Evolutionary conservation across 495 filamentous ascomycete species (phyloP).

Genomic region (Cudoniella acicularis): DNA sequence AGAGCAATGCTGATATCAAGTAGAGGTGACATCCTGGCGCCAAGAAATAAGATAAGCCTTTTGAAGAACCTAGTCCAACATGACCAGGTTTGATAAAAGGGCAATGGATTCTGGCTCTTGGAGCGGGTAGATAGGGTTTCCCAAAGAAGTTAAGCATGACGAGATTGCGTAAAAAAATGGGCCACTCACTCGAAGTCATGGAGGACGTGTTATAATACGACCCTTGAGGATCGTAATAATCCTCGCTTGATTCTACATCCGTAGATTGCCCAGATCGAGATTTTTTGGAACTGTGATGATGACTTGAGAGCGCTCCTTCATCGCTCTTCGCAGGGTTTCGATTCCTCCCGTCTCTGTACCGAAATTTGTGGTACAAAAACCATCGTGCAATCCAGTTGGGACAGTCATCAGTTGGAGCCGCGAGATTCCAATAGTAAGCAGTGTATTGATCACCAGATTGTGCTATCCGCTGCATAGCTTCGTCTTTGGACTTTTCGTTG

Average conservation of each 20-base stretch:
- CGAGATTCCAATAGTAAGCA: conserved; percentile 24
- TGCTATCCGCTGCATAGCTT: conserved; percentile 23
- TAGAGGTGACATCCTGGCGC: neutral
- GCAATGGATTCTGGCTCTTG: too few species aligned
- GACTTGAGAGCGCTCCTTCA: neutral
- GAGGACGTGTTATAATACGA: neutral
- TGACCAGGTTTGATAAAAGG: too few species aligned
- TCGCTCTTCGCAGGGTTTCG: conserved; percentile 6
- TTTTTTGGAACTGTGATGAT: neutral
- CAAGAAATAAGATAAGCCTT: neutral
- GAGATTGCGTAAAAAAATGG: too few species aligned
- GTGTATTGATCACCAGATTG: conserved; percentile 16
- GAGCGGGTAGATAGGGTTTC: too few species aligned
- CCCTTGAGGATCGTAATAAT: neutral
- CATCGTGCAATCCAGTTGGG: conserved; percentile 57
- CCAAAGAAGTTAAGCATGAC: too few species aligned
- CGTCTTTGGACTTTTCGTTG: conserved; percentile 22
- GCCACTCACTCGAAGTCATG: too few species aligned
- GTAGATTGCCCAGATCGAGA: neutral
- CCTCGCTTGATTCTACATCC: neutral
- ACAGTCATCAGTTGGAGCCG: conserved; percentile 29
- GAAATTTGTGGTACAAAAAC: conserved; percentile 58
- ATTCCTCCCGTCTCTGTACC: conserved; percentile 54
- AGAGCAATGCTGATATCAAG: neutral
- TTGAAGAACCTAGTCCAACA: too few species aligned